Percentiles rank a stretch among this genome's conserved stretches.
Evolutionary conservation across 1,139 yeast species (phyloP).

Genomic region (Zygosaccharomyces pseudobailii): DNA sequence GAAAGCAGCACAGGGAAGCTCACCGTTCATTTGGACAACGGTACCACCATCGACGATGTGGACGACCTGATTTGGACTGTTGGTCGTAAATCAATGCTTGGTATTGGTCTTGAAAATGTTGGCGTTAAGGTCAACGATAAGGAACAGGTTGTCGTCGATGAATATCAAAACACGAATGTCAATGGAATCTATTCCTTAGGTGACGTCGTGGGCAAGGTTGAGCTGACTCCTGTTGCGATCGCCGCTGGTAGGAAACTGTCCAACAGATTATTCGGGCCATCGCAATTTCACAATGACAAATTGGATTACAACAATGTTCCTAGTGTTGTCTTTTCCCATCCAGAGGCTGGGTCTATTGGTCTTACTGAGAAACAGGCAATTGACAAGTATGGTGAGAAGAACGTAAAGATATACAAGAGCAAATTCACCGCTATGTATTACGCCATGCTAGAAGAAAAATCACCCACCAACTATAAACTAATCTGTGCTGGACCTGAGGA

Average conservation of each 20-base stretch:
- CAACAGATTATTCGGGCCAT: slow-evolving; percentile 85
- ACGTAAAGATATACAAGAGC: slow-evolving; percentile 76
- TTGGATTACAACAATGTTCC: slow-evolving; percentile 86
- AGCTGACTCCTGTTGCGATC: slow-evolving; percentile 96
- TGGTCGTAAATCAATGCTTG: slow-evolving; percentile 77
- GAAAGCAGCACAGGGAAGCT: slow-evolving; percentile 52
- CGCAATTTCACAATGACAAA: slow-evolving; percentile 57
- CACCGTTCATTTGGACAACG: slow-evolving; percentile 53
- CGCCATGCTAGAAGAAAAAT: slow-evolving; percentile 80
- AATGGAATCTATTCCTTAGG: slow-evolving; percentile 80
- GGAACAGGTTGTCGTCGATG: slow-evolving; percentile 70
- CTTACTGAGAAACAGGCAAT: slow-evolving; percentile 73
- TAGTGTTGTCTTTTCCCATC: slow-evolving; percentile 90
- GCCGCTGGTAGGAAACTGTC: slow-evolving; percentile 96
- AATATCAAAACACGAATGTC: slow-evolving; percentile 76
- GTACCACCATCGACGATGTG: slow-evolving; percentile 52
- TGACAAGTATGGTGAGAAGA: slow-evolving; percentile 71
- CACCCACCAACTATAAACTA: slow-evolving; percentile 83
- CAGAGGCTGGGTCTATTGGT: slow-evolving; percentile 95
- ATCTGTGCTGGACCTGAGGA: slow-evolving; percentile 76
- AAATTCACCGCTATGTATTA: slow-evolving; percentile 89
- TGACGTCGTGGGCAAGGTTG: slow-evolving; percentile 87
- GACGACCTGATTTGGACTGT: slow-evolving; percentile 89
- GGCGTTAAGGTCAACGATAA: slow-evolving; percentile 60
- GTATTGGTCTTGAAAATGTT: slow-evolving; percentile 69